Evolutionary conservation across 352 stramenopile species (phyloP).

Genomic region (Lagenidium giganteum): DNA sequence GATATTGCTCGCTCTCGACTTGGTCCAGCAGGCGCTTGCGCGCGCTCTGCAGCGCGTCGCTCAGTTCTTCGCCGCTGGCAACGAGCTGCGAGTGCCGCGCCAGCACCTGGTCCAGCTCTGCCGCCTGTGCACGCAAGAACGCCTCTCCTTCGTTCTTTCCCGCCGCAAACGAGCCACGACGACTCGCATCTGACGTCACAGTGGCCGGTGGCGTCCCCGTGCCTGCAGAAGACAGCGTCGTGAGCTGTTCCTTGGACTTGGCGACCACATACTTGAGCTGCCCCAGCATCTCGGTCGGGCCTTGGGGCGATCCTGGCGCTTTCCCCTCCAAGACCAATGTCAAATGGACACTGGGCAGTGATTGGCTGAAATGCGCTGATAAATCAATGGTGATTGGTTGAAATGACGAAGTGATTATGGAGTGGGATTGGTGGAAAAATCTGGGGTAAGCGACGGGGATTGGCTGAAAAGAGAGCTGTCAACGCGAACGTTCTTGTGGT

Average conservation of each 20-base stretch:
- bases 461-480: conserved; percentile 2
- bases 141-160: conserved; percentile 16
- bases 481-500: too few relatives aligned
- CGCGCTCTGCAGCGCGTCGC: conserved; percentile 25
- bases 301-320: too few relatives aligned
- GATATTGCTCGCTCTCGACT: conserved; percentile 61
- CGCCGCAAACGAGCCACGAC: not conserved
- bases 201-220: conserved; percentile 5
- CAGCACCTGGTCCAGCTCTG: conserved; percentile 22
- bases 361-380: conserved; percentile 1
- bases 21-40: conserved; percentile 51
- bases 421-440: too few relatives aligned
- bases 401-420: too few relatives aligned
- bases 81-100: conserved; percentile 41
- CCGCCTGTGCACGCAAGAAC: conserved; percentile 40
- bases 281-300: conserved; percentile 39
- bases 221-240: conserved; percentile 26
- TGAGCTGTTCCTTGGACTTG: conserved; percentile 70
- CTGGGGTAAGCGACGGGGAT: too few relatives aligned
- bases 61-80: conserved; percentile 46
- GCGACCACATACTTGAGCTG: conserved; percentile 75
- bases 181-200: conserved; percentile 5
- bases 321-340: not conserved
- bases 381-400: too few relatives aligned
- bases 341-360: not conserved